Evolutionary conservation across 352 stramenopile species (phyloP), one percentile per base, ranked within the genome.

Genomic region (Hyaloperonospora brassicae): DNA sequence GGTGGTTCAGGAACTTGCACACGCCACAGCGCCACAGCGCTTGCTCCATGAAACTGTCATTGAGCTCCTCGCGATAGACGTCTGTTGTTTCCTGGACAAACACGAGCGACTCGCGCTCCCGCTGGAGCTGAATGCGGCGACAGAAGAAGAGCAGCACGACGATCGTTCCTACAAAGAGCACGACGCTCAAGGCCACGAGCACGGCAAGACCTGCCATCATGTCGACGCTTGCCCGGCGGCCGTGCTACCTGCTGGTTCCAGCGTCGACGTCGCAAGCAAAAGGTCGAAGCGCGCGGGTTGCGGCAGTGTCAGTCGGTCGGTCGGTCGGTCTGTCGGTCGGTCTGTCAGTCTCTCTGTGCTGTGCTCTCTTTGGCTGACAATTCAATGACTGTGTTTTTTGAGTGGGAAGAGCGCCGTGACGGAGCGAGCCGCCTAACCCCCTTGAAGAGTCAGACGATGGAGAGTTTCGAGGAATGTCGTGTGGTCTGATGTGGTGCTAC

Each of bases 1-100:
- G 81, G 45, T 89, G 73, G 59, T 96, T 96, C 22, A 86, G 77
- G 62, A 96, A 96, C n/a, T 84, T 80, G 59, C 85, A 96, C 1
- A 95, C 81, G 22, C 69, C 72, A 57, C 87, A 96, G n/a, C 72
- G 68, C 87, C 87, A 96, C 12, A 91, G 64, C 50, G 79, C 73
- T 40, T 87, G 71, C 55, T 91, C 78, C 59, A 85, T 82, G 50
- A 85, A 87, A 49, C 76, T 86, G 64, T 91, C 81, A 23, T 86
- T 86, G n/a, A 91, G 76, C 51, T 91, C 76, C 48, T 91, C 81
- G 30, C 81, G 76, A 44, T 87, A 91, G 12, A 91, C 74, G 40
- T 89, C 79, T 27, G 69, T 47, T 7, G 71, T 58, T 31, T 86
- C 75, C 23, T 79, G 63, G 27, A 85, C 72, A 39, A 87, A 83